Conservation (phyloP, 169 alveolate species). For the Babesia gibsoni region DNA sequence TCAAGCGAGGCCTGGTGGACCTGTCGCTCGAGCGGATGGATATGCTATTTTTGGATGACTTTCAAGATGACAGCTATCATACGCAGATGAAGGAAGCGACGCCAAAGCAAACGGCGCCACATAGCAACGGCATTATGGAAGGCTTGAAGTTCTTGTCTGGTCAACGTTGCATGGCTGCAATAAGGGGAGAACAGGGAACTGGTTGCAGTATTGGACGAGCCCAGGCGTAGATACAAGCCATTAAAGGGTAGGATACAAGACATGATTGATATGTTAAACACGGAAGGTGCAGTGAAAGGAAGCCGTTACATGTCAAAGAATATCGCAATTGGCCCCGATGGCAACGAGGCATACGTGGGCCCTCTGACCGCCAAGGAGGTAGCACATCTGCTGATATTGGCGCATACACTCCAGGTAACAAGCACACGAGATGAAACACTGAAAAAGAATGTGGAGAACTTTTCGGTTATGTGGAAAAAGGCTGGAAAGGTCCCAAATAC, state of each 20-base stretch:
- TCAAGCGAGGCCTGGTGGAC: conserved; percentile 10
- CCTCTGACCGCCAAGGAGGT: conserved; percentile 58
- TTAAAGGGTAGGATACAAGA: conserved; percentile 20
- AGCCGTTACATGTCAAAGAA: not conserved
- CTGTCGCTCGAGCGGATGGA: conserved; percentile 3
- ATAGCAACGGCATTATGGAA: not conserved
- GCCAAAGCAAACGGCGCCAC: not conserved
- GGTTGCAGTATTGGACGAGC: not conserved
- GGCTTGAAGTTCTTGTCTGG: conserved; percentile 41
- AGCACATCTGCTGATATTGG: conserved; percentile 40
- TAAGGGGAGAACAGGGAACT: not conserved
- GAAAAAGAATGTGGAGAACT: conserved; percentile 38
- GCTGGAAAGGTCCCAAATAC: conserved; percentile 43
- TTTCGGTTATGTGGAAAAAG: conserved; percentile 41
- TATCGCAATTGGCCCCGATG: conserved; percentile 16
- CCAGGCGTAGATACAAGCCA: not conserved
- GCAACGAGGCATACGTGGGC: conserved; percentile 26
- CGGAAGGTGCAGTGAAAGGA: not conserved
- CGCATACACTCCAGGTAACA: conserved; percentile 54
- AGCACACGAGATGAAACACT: conserved; percentile 17
- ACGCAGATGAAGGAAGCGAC: too few species aligned
- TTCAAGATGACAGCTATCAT: not conserved
- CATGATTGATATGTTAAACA: conserved; percentile 12
- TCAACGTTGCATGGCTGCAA: not conserved
- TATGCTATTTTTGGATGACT: conserved; percentile 3